phyloP scores from a whole-genome alignment of 352 stramenopile genomes.

The Hyaloperonospora arabidopsidis region DNA sequence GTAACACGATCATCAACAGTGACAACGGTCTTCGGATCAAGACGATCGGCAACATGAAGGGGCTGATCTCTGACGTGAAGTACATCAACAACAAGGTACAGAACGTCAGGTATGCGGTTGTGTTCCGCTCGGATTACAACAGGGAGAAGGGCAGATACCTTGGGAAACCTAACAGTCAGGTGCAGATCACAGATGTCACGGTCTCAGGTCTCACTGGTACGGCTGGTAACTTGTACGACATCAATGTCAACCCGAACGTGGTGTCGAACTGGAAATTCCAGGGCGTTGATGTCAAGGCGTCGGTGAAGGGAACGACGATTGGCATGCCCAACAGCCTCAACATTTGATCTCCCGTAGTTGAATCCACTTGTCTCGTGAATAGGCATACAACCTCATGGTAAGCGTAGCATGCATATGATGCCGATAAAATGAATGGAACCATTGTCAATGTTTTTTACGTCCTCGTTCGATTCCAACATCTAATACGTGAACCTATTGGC shows the following conservation, averaged over 20 bases:
- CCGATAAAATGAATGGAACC: no score
- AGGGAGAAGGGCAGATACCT: slow-evolving; percentile 10
- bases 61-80: background rate
- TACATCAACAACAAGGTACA: background rate
- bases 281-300: background rate
- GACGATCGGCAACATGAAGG: background rate
- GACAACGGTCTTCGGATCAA: slow-evolving; percentile 1
- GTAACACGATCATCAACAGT: slow-evolving; percentile 1
- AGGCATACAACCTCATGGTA: no score
- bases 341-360: no score
- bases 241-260: background rate
- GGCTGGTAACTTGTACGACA: background rate
- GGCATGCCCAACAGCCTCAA: background rate
- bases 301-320: background rate
- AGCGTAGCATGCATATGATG: no score
- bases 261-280: background rate
- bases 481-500: no score
- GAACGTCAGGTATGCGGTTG: background rate
- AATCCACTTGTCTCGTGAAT: no score
- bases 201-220: slow-evolving; percentile 5
- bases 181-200: slow-evolving; percentile 4
- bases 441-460: no score
- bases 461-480: no score
- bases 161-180: slow-evolving; percentile 2
- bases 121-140: slow-evolving; percentile 14